Base-by-base conservation (phyloP, 768 basidiomycete genomes). In the Cantharellus anzutake region DNA sequence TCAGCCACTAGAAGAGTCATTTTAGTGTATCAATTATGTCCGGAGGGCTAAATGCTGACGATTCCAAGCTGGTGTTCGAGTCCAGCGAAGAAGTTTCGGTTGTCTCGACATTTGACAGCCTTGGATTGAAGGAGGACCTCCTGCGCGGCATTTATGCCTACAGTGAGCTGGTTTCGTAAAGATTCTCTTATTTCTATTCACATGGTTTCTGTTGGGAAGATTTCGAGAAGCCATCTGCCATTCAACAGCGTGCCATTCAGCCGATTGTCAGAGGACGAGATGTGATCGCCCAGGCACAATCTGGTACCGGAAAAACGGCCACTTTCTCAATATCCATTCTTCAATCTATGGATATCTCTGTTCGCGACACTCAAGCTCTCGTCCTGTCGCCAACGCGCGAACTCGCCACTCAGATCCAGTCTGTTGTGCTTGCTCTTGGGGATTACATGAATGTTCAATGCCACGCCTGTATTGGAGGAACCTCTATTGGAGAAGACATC, bases 381-480 rank as follows among this genome's bases (percentile, higher is more conserved):
- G 70, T 76, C 60, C 69, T 76, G 56, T 73, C 74, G 51, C 75
- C 75, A 4, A 76, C 75, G 48, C 71, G 75, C 60, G 75, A 75
- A 67, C 68, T 76, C 60, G 75, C 75, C 41, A 72, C 73, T 48
- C 75, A 76, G 67, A 76, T 74, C 64, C 74, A 75, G 65, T 74
- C 72, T 64, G 74, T 75, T 65, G 67, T 75, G 57, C 64, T 75
- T 60, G 74, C 75, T 53, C 68, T 76, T 60, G 75, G 74, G 50
- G 74, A 76, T 69, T 75, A 75, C 69, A 74, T 75, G 74, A 73
- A 73, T 66, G 72, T 76, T 53, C 71, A 74, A 62, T 75, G 74
- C 67, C 72, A 74, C 66, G 73, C 74, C 60, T 74, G 74, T 66
- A 74, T 75, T 64, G 75, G 75, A 52, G 75, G 75, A 29, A 74